Conservation (phyloP, 352 stramenopile genomes). For the Discostella stelligera region DNA sequence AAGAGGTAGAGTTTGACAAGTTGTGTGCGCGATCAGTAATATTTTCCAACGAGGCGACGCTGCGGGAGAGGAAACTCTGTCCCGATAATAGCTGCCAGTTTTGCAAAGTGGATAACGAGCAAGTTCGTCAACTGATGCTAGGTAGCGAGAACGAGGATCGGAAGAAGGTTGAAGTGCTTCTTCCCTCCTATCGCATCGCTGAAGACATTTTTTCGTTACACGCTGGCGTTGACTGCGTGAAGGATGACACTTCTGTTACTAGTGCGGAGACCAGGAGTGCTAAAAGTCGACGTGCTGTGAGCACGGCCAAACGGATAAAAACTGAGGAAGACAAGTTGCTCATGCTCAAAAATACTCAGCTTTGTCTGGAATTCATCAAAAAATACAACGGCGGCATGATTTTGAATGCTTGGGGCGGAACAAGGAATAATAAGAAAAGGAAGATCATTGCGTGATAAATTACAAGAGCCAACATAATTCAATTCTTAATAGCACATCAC, state of each 20-base stretch:
- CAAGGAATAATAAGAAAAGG: constrained; percentile 13
- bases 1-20: constrained; percentile 49
- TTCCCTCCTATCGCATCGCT: constrained; percentile 39
- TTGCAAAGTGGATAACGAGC: constrained; percentile 44
- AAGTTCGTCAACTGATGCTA: constrained; percentile 45
- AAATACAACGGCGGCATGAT: constrained; percentile 56
- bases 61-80: constrained; percentile 27
- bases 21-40: constrained; percentile 47
- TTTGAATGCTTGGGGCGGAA: constrained; percentile 35
- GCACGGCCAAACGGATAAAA: constrained; percentile 32
- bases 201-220: constrained; percentile 38
- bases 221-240: background rate
- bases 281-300: background rate
- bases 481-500: too few species aligned
- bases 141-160: constrained; percentile 38
- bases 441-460: background rate
- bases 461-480: background rate
- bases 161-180: constrained; percentile 45
- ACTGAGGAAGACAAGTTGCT: constrained; percentile 49
- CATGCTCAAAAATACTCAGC: constrained; percentile 40
- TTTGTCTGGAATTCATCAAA: constrained; percentile 47
- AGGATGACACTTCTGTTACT: background rate
- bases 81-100: constrained; percentile 49
- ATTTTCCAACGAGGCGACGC: constrained; percentile 33
- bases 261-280: background rate